These are phyloP conservation scores for Teratosphaeria epicoccoides DNA, from an alignment of 2,329 filamentous ascomycete genomes.

Conservation along the genomic window DNA sequence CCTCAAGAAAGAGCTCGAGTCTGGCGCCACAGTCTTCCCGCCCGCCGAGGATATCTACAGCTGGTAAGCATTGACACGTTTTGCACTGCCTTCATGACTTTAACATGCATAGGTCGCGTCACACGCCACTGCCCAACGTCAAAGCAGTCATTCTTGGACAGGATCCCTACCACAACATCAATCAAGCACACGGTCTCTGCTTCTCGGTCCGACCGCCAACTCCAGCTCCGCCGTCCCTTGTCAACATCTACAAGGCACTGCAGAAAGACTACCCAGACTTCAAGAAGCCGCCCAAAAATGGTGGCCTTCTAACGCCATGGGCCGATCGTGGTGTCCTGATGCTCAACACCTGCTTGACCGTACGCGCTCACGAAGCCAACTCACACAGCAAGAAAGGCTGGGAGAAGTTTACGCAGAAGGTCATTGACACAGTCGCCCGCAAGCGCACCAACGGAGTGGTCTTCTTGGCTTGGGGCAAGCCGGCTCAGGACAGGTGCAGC, in stretches of 20 bases:
- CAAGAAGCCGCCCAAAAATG: conserved; percentile 60
- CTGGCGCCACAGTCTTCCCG: conserved; percentile 73
- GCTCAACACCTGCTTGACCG: conserved; percentile 90
- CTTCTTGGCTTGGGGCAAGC: conserved; percentile 86
- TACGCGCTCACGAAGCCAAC: conserved; percentile 79
- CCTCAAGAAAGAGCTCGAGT: conserved; percentile 63
- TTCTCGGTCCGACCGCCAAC: conserved; percentile 92
- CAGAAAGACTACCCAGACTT: conserved; percentile 80
- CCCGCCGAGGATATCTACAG: conserved; percentile 85
- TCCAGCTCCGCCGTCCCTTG: conserved; percentile 74
- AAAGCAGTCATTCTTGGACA: conserved; percentile 92
- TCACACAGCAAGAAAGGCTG: conserved; percentile 79
- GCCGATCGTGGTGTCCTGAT: conserved; percentile 85
- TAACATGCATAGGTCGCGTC: conserved; percentile 60
- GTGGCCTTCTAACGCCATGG: conserved; percentile 83
- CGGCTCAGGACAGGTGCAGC: conserved; percentile 67
- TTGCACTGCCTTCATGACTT: conserved; percentile 29
- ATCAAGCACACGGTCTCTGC: conserved; percentile 91
- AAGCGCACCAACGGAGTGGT: conserved; percentile 73
- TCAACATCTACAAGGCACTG: conserved; percentile 86
- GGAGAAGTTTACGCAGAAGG: conserved; percentile 85
- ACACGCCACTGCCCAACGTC: conserved; percentile 78
- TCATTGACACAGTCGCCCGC: conserved; percentile 76
- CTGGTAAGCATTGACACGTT: conserved; percentile 45
- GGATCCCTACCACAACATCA: conserved; percentile 91